A percentile compares a stretch with the other conserved stretches of the same genome.
Evolutionary conservation across 257 asterid species (phyloP).

Genomic region (Gentiana dahurica): DNA sequence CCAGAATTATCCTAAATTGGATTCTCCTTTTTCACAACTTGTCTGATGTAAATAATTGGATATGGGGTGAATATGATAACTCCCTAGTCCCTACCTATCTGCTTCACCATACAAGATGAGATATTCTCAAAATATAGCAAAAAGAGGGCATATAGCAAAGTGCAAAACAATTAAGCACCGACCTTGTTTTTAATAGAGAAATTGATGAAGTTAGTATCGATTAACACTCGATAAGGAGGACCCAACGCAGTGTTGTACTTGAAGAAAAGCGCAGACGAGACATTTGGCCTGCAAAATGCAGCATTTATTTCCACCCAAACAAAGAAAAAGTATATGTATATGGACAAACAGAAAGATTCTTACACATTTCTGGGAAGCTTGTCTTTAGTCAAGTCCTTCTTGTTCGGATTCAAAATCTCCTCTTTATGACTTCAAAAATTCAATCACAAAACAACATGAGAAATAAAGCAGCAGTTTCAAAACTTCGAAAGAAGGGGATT

Average conservation of each 20-base stretch:
- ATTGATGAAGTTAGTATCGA: constrained; percentile 95
- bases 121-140: too few relatives aligned
- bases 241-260: constrained; percentile 83
- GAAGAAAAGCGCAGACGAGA: constrained; percentile 85
- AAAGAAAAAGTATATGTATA: background rate
- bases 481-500: background rate
- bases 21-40: background rate
- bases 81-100: too few relatives aligned
- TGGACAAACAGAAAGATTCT: constrained; percentile 4
- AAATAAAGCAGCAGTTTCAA: background rate
- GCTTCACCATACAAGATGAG: too few relatives aligned
- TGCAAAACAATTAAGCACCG: constrained; percentile 13
- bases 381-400: constrained; percentile 65
- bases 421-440: constrained; percentile 47
- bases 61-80: too few relatives aligned
- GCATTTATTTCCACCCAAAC: background rate
- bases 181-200: constrained; percentile 95
- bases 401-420: constrained; percentile 82
- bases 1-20: background rate
- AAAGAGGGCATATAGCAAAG: background rate
- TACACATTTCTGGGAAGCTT: constrained; percentile 91
- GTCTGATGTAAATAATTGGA: too few relatives aligned
- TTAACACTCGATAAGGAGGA: constrained; percentile 82
- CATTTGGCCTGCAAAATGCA: constrained; percentile 58
- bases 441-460: background rate